phyloP scores from a whole-genome alignment of 352 stramenopile species.

The Pythium plurisporium region DNA sequence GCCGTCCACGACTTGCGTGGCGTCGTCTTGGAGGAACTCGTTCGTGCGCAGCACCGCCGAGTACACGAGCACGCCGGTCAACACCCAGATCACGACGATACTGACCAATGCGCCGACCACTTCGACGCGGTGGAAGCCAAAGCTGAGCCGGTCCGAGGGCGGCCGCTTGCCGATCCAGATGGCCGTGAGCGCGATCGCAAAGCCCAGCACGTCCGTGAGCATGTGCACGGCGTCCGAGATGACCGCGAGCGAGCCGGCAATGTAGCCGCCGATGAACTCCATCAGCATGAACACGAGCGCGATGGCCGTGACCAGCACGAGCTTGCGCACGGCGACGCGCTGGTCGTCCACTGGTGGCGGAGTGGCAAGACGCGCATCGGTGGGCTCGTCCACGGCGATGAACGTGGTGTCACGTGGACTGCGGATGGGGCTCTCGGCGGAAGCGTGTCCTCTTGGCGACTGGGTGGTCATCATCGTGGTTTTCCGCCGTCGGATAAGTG shows the following conservation, averaged over 20 bases:
- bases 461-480: neutral
- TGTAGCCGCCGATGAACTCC: conserved; percentile 92
- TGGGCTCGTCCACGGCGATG: neutral
- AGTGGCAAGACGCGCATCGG: too few species aligned
- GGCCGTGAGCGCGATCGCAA: conserved; percentile 77
- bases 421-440: neutral
- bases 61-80: conserved; percentile 90
- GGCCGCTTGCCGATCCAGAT: conserved; percentile 66
- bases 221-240: conserved; percentile 87
- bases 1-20: conserved; percentile 81
- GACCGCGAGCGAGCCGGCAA: conserved; percentile 94
- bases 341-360: too few species aligned
- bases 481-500: neutral
- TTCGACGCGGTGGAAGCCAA: conserved; percentile 95
- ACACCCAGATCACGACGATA: conserved; percentile 92
- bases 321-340: too few species aligned
- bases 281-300: conserved; percentile 94
- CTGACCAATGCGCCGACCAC: conserved; percentile 94
- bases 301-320: too few species aligned
- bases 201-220: conserved; percentile 70
- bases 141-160: conserved; percentile 75
- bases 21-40: conserved; percentile 29
- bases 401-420: neutral
- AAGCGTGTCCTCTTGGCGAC: neutral
- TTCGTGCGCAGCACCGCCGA: conserved; percentile 89